These are phyloP conservation scores for Perkinsus olseni DNA, from an alignment of 169 alveolate species.

Conservation along the genomic window DNA sequence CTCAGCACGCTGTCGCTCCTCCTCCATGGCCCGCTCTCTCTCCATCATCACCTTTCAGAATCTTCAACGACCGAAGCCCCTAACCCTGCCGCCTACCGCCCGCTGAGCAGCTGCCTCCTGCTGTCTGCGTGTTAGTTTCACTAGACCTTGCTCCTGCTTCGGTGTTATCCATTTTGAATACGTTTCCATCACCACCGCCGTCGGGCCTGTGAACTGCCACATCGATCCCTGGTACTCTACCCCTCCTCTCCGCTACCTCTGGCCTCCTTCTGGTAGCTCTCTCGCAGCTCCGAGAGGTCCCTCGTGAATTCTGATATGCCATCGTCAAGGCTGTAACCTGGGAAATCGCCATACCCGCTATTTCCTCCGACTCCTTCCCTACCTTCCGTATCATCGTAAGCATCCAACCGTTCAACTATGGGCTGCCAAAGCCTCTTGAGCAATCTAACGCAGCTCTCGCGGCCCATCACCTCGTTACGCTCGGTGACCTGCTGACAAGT, in stretches of 20 bases:
- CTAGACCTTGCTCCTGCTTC: neutral
- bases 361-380: too few species aligned
- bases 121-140: neutral
- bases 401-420: neutral
- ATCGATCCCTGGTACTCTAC: neutral
- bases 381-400: neutral
- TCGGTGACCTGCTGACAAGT: neutral
- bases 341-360: too few species aligned
- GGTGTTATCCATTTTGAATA: neutral
- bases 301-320: neutral
- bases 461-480: neutral
- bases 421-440: neutral
- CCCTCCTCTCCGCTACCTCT: neutral
- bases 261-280: neutral
- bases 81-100: neutral
- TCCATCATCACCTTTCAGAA: neutral
- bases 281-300: neutral
- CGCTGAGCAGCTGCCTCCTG: neutral
- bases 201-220: neutral
- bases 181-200: neutral
- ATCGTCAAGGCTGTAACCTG: neutral
- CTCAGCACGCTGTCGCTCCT: neutral
- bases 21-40: neutral
- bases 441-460: neutral
- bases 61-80: neutral